A percentile compares a stretch with the other conserved stretches of the same genome.
phyloP scores from a whole-genome alignment of 2,329 filamentous ascomycete species.

The Biscogniauxia sp. region DNA sequence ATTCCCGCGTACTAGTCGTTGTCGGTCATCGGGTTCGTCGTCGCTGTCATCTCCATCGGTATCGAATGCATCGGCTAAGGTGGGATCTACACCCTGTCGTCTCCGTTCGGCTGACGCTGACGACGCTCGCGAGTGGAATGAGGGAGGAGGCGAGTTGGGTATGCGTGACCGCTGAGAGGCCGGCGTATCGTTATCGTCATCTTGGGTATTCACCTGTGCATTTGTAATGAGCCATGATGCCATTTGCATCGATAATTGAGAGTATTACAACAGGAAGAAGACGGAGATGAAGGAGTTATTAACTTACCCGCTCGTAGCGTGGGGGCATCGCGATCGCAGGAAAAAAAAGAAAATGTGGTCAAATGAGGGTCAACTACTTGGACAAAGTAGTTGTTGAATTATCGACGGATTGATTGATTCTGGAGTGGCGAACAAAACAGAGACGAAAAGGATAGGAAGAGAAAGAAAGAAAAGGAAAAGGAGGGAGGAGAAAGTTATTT shows the following conservation, averaged over 20 bases:
- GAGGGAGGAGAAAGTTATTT: conserved; percentile 9
- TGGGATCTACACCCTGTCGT: conserved; percentile 60
- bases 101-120: conserved; percentile 62
- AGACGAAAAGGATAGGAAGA: conserved; percentile 6
- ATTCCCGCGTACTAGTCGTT: conserved; percentile 76
- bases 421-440: conserved; percentile 10
- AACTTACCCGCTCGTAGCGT: conserved; percentile 57
- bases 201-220: conserved; percentile 55
- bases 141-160: conserved; percentile 69
- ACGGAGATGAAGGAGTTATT: background rate
- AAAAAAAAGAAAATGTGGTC: background rate
- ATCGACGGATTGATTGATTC: background rate
- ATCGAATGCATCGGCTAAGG: conserved; percentile 92
- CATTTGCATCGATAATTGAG: background rate
- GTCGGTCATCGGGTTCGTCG: conserved; percentile 75
- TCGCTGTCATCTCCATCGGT: conserved; percentile 71
- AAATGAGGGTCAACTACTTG: background rate
- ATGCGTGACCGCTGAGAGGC: conserved; percentile 35
- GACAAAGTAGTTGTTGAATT: background rate
- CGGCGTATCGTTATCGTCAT: conserved; percentile 46
- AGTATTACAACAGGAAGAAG: background rate
- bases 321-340: conserved; percentile 45
- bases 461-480: conserved; percentile 13
- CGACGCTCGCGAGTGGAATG: conserved; percentile 82
- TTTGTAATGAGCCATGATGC: background rate